Evolutionary conservation across 345 rosid genomes (phyloP), one percentile per base, ranked within the genome.

Genomic region (Garcia nutans): DNA sequence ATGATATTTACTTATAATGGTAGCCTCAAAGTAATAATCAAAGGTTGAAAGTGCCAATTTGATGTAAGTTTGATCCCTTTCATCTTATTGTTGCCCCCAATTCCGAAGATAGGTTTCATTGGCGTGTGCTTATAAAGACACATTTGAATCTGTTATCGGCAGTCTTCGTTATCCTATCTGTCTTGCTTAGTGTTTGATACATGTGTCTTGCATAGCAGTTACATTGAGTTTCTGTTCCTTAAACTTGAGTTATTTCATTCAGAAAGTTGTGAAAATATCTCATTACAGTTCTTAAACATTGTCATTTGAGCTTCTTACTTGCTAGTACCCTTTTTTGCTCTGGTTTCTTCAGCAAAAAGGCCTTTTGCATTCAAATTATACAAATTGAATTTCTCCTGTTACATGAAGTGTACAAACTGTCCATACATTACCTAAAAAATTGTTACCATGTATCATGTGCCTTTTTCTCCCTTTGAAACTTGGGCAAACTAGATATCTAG

Each of bases 41-140:
- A 55, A 70, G 17, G 37, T 50, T 70, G 64, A 44, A 47, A 47
- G n/a, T 49, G 56, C 44, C 31, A 66, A 66, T 66, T 20, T 66
- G 26, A 66, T 66, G 70, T 11, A n/a, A 66, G 23, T 66, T 42
- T 66, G 4, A 44, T 47, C 47, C 31, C 50, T 20, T 56, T 33
- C 10, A 10, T 59, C 28, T 59, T 23, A 22, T 59, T 2, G 5
- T 59, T 22, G 63, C 13, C 16, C 26, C 16, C 57, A 15, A 1
- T 49, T 37, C 6, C 0, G 54, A 23, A n/a, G n/a, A 52, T 47
- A 10, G 49, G 12, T 49, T 41, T 65, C 57, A 24, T 15, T 68
- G 54, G n/a, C 20, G 47, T 24, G n/a, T 68, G 9, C 8, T 23
- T 24, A 57, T 41, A 41, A 13, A 41, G 26, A 42, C 2, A 65